phyloP scores from a whole-genome alignment of 345 rosid genomes.

The Cardamine chenopodiifolia region DNA sequence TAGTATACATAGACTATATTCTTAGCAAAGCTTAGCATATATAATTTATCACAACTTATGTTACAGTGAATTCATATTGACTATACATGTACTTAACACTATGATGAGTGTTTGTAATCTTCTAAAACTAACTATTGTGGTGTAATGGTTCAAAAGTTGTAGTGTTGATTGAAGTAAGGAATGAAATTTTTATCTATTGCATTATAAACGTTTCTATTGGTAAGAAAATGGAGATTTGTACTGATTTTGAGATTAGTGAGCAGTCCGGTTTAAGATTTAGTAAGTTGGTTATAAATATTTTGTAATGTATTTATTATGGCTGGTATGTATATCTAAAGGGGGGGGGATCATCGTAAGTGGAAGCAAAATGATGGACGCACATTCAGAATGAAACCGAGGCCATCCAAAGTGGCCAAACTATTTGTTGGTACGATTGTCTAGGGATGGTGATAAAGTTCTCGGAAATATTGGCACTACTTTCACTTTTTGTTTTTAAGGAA shows the following conservation, averaged over 20 bases:
- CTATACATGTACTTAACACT: neutral
- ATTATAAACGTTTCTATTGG: neutral
- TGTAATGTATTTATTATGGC: neutral
- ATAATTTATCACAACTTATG: neutral
- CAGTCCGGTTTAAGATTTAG: neutral
- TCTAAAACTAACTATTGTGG: neutral
- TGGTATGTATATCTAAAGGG: neutral
- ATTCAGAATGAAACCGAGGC: slow-evolving; percentile 13
- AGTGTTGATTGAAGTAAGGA: neutral
- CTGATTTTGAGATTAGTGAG: neutral
- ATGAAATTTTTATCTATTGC: neutral
- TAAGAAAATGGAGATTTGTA: neutral
- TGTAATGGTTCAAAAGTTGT: neutral
- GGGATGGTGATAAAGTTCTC: slow-evolving; percentile 2
- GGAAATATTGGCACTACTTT: slow-evolving; percentile 7
- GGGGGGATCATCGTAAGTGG: slow-evolving; percentile 4
- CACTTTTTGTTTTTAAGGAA: neutral
- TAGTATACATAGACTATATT: no score
- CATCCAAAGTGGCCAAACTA: slow-evolving; percentile 35
- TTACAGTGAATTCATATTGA: neutral
- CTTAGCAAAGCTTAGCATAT: no score
- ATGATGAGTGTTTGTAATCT: neutral
- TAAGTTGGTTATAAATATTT: neutral
- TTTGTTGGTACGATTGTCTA: slow-evolving; percentile 16
- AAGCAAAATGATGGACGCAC: slow-evolving; percentile 22